Evolutionary conservation across 2,329 filamentous ascomycete species (phyloP), one percentile per base, ranked within the genome.

Genomic region (Pseudogymnoascus sp.): DNA sequence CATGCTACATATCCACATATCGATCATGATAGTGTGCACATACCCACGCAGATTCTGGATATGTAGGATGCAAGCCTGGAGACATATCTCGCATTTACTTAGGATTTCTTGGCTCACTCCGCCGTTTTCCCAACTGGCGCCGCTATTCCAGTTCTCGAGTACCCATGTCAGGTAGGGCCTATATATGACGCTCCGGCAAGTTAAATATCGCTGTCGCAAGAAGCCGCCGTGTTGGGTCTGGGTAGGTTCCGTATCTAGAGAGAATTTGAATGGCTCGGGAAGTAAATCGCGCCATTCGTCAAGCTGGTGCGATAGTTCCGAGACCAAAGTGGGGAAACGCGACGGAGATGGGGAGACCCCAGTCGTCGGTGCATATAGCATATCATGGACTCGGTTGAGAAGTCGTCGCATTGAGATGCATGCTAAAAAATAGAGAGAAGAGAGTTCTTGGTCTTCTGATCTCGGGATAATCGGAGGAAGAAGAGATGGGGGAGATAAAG

Each of bases 1-100:
- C 0, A 83, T 66, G 0, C 79, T 80, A 52, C 80, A 83, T 22
- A 82, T 82, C 80, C 80, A 83, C 0, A 79, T 81, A 65, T 83
- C 80, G 1, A 82, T 75, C 35, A 83, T 68, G 0, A 82, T 75
- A 0, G 80, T 83, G 58, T 83, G 80, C 0, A 77, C 72, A 62
- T 80, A 81, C 0, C 77, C 76, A 22, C 77, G 67, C 3, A 82
- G 64, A 39, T 82, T 80, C 41, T 80, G 68, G 0, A 81, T 79
- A 60, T 82, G 80, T 39, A 81, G 64, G 12, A 79, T 66, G 33
- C 79, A 81, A 0, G 79, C 78, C 60, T 81, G 77, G 0, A 82
- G 69, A 39, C 79, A 81, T 0, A 75, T 70, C 41, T 77, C 75
- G 64, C 78, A 80, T 30, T 76, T 76, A 1, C 71, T 72, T 25